phyloP scores from a whole-genome alignment of 2,329 filamentous ascomycete species.

The Cytospora mali region DNA sequence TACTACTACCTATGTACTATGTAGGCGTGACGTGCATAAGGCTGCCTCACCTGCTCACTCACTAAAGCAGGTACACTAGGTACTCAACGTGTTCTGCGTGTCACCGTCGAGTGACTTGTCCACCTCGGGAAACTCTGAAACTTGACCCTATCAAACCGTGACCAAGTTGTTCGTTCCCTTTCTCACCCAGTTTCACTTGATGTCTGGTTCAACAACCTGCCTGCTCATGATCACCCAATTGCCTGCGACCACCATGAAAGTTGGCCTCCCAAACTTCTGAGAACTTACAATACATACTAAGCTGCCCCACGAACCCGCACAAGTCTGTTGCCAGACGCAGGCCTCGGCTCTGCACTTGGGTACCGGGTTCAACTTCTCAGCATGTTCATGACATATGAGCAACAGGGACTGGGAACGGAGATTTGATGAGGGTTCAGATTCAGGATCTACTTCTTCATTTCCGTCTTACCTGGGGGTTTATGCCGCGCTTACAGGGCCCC shows the following conservation, averaged over 20 bases:
- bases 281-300: not conserved
- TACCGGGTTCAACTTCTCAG: not conserved
- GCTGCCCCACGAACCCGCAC: not conserved
- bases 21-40: not conserved
- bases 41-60: not conserved
- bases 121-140: not conserved
- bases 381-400: not conserved
- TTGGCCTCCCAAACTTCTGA: not conserved
- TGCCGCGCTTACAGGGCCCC: slow-evolving; percentile 1
- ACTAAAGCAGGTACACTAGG: no score
- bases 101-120: not conserved
- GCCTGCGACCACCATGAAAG: not conserved
- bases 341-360: not conserved
- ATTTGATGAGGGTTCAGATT: slow-evolving; percentile 11
- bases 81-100: no score
- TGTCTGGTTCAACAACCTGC: not conserved
- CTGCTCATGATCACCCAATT: not conserved
- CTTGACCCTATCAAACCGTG: not conserved
- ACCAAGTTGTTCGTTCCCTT: not conserved
- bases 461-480: slow-evolving; percentile 12
- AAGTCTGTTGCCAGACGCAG: not conserved
- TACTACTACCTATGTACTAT: not conserved
- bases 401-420: slow-evolving; percentile 18
- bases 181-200: not conserved
- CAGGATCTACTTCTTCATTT: slow-evolving; percentile 6